These are phyloP conservation scores for Phlebiopsis gigantea DNA, from an alignment of 768 basidiomycete species.

Conservation along the genomic window DNA sequence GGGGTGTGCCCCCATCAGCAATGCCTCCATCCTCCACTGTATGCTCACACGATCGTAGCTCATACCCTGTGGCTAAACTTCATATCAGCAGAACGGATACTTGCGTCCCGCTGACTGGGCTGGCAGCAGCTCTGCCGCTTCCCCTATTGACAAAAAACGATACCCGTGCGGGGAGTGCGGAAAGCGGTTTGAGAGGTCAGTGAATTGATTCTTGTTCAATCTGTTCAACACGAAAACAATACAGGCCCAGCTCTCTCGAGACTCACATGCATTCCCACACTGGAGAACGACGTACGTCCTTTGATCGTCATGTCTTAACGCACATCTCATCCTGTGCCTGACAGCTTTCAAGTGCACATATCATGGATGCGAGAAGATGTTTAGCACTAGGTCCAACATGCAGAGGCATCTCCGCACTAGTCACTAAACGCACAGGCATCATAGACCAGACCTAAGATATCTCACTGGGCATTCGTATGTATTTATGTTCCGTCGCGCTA, in stretches of 20 bases:
- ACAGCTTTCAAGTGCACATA: constrained; percentile 2
- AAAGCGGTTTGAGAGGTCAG: constrained; percentile 1
- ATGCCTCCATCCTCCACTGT: too few relatives aligned
- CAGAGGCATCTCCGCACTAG: constrained; percentile 6
- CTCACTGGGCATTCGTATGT: neutral
- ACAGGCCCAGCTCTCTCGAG: constrained; percentile 4
- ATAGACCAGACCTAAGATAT: neutral
- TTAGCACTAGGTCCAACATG: constrained; percentile 12
- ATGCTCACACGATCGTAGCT: too few relatives aligned
- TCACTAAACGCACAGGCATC: neutral
- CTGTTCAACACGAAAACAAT: neutral
- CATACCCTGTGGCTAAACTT: too few relatives aligned
- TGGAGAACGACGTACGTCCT: neutral
- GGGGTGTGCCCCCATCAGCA: too few relatives aligned
- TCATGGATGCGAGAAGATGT: neutral
- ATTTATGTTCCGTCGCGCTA: neutral
- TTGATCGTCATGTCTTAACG: neutral
- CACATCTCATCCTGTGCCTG: neutral
- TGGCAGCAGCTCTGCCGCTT: neutral
- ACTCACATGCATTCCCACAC: constrained; percentile 8
- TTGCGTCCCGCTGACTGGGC: neutral
- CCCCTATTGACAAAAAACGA: neutral
- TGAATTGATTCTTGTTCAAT: neutral
- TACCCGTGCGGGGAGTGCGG: constrained; percentile 3
- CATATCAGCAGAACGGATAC: too few relatives aligned